A percentile compares a stretch with the other conserved stretches of the same genome.
These are phyloP conservation scores for Collybia mongolica DNA, from an alignment of 768 basidiomycete species.

Conservation along the genomic window DNA sequence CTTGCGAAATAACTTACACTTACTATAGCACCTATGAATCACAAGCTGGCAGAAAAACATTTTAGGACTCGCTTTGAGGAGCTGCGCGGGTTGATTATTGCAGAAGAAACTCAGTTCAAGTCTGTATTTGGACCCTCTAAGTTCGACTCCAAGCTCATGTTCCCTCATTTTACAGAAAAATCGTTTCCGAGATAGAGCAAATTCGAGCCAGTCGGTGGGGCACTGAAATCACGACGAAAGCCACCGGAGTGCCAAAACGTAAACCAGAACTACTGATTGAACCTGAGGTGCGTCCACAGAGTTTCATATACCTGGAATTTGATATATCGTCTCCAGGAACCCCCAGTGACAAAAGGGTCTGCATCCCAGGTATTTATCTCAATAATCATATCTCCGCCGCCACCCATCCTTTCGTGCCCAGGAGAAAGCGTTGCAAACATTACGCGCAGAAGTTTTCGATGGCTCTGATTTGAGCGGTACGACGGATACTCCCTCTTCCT, in stretches of 20 bases:
- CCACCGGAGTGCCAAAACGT: conserved; percentile 17
- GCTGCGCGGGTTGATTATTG: conserved; percentile 65
- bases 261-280: not conserved
- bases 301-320: too few species aligned
- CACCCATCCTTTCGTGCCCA: conserved; percentile 1
- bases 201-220: conserved; percentile 72
- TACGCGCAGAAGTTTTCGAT: conserved; percentile 23
- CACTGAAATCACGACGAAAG: conserved; percentile 38
- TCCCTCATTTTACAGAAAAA: conserved; percentile 48
- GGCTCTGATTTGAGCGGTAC: conserved; percentile 35
- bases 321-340: too few species aligned
- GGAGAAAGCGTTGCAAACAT: conserved; percentile 6
- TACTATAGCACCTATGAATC: conserved; percentile 56
- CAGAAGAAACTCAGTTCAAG: conserved; percentile 82
- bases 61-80: conserved; percentile 72
- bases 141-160: too few species aligned
- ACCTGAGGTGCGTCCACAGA: not conserved
- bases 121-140: conserved; percentile 23
- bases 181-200: conserved; percentile 74
- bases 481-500: conserved; percentile 27
- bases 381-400: not conserved
- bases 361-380: not conserved
- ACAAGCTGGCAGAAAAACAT: conserved; percentile 72
- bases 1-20: too few species aligned
- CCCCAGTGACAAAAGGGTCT: not conserved